Base-by-base conservation (phyloP, 345 rosid genomes). In the Clausena lansium region DNA sequence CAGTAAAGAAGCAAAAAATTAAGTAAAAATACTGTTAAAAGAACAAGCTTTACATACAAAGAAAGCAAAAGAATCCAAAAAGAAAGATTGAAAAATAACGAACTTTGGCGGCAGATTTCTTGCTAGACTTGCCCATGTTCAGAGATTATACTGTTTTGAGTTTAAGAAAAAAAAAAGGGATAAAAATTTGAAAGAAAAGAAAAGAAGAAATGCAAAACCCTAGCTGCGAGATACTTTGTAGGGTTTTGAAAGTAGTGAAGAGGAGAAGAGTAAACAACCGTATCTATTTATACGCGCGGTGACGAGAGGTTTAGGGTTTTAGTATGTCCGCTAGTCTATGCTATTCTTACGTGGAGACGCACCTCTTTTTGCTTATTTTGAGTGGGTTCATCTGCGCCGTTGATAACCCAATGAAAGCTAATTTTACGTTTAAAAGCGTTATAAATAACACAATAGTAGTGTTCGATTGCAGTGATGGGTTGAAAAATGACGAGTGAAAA, bases 81-180 rank as follows among this genome's bases (percentile, higher is more conserved):
- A 2, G 17, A 11, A 9, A 39, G 36, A 28, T 2, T 20, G 27
- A 28, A 8, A 4, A 5, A 52, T 72, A 54, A 52, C 13, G 25
- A 78, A 89, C 92, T 65, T 85, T 81, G 75, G 86, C 3, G 67
- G 87, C 78, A 39, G 92, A 85, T 74, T 91, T 90, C 83, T 90
- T 89, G 83, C 87, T 84, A 24, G 86, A 45, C 81, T 87, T 90
- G 32, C 84, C 94, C 94, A 90, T 90, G 28, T 35, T n/a, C 25
- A 52, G 11, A 38, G 36, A 38, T 63, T 62, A 24, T 20, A 19
- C 14, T 15, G 45, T 8, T n/a, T 11, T 24, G 27, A 70, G 7
- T 19, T 4, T 14, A 52, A 30, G 17, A 70, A 4, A 25, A 25
- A 27, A 6, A 17, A 20, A 4, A 28, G 17, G 50, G n/a, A n/a